Evolutionary conservation across 192 early-diverging fungal genomes (phyloP), one percentile per base, ranked within the genome.

Genomic region (Funneliformis geosporum): DNA sequence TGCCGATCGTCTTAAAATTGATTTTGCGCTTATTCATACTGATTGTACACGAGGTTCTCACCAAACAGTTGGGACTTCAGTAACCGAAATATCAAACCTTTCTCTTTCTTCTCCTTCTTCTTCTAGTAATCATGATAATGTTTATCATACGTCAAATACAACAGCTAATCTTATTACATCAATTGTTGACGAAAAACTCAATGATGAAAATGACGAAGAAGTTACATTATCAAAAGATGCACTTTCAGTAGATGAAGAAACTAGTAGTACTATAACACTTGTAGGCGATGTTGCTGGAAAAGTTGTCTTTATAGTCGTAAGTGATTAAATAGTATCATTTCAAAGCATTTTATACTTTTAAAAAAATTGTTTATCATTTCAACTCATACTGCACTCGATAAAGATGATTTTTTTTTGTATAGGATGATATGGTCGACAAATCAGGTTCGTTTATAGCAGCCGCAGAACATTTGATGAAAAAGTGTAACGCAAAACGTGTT

Each of bases 21-120:
- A 95, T 82, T 99, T 99, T 89, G 98, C 97, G 18, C 88, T 99
- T 86, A 96, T 99, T 79, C 98, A 99, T 84, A 91, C 90, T 27
- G 95, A 96, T 81, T 87, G 92, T 59, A 89, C 92, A 60, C 85
- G 87, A 38, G 83, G 82, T 8, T 82, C 85, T 6, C 77, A 18
- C 40, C 79, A 43, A 81, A 80, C 46, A 79, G 81, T 18, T 79
- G 81, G 43, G 77, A 85, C 74, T 79, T 81, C 72, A 81, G 82
- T 61, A 82, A 81, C 76, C 74, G 84, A 71, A 9, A 4, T 16
- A 27, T 25, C 42, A 27, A 12, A 11, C 69, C 6, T 16, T 55
- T 55, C 47, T 4, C 14, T 18, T 18, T 18, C 14, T 16, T 18
- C 14, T 55, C 5, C 18, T 2, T 18, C 4, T 43, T 43, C 8